phyloP scores from a whole-genome alignment of 2,329 filamentous ascomycete species.

The Fusarium sp. region DNA sequence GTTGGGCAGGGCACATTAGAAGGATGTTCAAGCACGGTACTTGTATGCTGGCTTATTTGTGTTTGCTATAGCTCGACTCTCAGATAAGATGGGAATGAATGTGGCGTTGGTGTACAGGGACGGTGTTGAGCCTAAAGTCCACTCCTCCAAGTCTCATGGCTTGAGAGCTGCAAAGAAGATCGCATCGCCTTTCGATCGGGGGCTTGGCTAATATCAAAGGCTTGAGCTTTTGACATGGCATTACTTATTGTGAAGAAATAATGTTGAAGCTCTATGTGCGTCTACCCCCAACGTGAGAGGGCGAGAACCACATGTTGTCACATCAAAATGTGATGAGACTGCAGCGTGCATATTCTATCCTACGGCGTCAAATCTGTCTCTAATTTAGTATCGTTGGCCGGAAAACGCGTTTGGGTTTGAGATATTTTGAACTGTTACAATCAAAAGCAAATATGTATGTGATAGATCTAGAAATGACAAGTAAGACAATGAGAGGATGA shows the following conservation, averaged over 20 bases:
- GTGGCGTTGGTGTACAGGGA: not conserved
- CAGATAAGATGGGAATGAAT: constrained; percentile 6
- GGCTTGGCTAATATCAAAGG: not conserved
- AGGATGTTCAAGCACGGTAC: not conserved
- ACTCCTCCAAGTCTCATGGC: not conserved
- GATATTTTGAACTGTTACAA: constrained; percentile 3
- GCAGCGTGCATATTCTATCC: constrained; percentile 16
- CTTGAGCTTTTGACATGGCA: not conserved
- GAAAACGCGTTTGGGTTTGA: not conserved
- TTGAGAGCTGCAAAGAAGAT: not conserved
- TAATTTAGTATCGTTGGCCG: constrained; percentile 2
- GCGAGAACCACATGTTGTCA: constrained; percentile 16
- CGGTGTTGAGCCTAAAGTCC: not conserved
- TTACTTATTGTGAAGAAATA: not conserved
- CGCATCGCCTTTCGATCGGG: not conserved
- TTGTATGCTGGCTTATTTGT: not conserved
- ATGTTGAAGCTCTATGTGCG: not conserved
- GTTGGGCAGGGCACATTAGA: not conserved
- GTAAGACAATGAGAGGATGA: constrained; percentile 11
- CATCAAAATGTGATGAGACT: constrained; percentile 22
- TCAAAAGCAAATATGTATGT: constrained; percentile 20
- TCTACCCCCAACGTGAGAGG: not conserved
- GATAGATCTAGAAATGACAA: constrained; percentile 22
- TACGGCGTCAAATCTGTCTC: constrained; percentile 6
- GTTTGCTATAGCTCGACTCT: constrained; percentile 7